Evolutionary conservation across 305 asterid species (phyloP).

Genomic region (Caryopteris hybrid): DNA sequence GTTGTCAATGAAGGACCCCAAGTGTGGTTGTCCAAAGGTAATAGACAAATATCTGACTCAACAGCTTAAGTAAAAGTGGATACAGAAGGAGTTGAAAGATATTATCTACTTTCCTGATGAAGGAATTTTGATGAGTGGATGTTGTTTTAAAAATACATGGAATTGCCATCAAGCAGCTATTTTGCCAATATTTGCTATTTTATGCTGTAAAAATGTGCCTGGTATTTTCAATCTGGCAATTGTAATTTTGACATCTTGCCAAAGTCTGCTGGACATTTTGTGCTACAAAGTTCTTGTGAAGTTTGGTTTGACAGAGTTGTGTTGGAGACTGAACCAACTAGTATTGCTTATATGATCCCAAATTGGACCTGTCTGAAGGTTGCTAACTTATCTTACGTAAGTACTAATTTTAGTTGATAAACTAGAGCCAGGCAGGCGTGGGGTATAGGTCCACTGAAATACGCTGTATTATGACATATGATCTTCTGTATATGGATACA

Average conservation of each 20-base stretch:
- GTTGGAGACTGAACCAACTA: not conserved
- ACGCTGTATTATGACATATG: not conserved
- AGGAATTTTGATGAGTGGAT: not conserved
- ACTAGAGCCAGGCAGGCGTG: not conserved
- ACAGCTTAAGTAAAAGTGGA: not conserved
- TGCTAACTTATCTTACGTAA: not conserved
- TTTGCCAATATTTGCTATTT: not conserved
- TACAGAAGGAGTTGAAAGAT: not conserved
- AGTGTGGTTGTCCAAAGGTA: not conserved
- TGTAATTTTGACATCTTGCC: not conserved
- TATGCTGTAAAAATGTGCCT: not conserved
- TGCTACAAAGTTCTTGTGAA: not conserved
- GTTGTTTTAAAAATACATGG: not conserved
- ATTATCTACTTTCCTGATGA: too few relatives aligned
- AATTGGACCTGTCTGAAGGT: not conserved
- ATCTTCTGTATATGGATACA: not conserved
- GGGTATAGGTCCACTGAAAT: not conserved
- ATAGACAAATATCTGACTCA: not conserved
- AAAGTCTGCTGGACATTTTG: not conserved
- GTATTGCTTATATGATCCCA: not conserved
- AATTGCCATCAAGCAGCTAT: not conserved
- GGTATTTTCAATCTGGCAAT: not conserved
- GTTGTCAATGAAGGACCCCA: not conserved
- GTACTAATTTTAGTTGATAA: not conserved
- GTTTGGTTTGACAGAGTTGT: not conserved